phyloP scores from a whole-genome alignment of 2,329 filamentous ascomycete genomes.

The Nemania bipapillata region DNA sequence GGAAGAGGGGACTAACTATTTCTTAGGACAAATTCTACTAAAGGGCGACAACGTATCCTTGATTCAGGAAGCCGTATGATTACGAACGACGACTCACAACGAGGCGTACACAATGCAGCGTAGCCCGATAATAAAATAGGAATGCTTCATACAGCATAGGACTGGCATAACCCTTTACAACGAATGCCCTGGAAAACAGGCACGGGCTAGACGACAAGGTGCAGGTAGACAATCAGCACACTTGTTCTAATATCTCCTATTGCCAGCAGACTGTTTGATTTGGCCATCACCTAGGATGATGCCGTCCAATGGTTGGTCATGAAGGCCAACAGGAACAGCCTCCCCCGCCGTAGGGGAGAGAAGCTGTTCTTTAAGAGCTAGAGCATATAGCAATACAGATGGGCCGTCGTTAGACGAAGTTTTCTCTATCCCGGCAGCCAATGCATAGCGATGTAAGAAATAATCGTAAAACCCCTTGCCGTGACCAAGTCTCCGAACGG shows the following conservation, averaged over 20 bases:
- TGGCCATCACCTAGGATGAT: slow-evolving; percentile 77
- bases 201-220: slow-evolving; percentile 28
- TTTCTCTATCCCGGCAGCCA: slow-evolving; percentile 53
- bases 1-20: slow-evolving; percentile 24
- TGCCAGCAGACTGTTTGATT: slow-evolving; percentile 57
- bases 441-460: slow-evolving; percentile 80
- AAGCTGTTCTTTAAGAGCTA: slow-evolving; percentile 88
- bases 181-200: not conserved
- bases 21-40: slow-evolving; percentile 70
- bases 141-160: slow-evolving; percentile 2
- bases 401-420: slow-evolving; percentile 50
- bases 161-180: slow-evolving; percentile 1
- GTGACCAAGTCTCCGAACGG: slow-evolving; percentile 83
- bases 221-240: slow-evolving; percentile 33
- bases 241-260: slow-evolving; percentile 41
- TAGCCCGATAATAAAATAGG: slow-evolving; percentile 40
- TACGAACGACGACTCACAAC: slow-evolving; percentile 20
- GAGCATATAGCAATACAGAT: slow-evolving; percentile 71
- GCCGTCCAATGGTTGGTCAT: slow-evolving; percentile 84
- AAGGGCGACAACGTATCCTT: slow-evolving; percentile 75
- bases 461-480: slow-evolving; percentile 97
- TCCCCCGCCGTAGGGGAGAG: slow-evolving; percentile 68
- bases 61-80: slow-evolving; percentile 61
- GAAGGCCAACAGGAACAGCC: slow-evolving; percentile 76
- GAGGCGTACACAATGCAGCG: slow-evolving; percentile 1